Percentiles rank a stretch among this genome's conserved stretches.
These are phyloP conservation scores for Lactarius sp. DNA, from an alignment of 768 basidiomycete genomes.

Conservation along the genomic window DNA sequence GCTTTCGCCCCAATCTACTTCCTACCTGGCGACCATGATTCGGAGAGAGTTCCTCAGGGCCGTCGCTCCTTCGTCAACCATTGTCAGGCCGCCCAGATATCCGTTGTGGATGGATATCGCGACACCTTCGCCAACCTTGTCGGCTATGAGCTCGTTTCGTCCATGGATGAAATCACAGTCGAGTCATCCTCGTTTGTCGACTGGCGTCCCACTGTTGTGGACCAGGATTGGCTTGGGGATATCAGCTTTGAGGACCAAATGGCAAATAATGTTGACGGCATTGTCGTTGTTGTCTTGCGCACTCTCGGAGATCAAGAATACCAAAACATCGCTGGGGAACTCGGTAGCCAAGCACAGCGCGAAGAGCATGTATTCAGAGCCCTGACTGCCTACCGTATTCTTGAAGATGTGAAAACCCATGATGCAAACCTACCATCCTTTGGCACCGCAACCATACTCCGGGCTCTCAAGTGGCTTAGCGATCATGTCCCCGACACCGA, in stretches of 20 bases:
- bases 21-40: conserved; percentile 36
- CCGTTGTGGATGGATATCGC: conserved; percentile 45
- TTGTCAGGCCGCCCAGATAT: conserved; percentile 55
- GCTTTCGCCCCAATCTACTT: conserved; percentile 66
- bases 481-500: conserved; percentile 39
- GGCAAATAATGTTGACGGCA: conserved; percentile 46
- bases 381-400: conserved; percentile 49
- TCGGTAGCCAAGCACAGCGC: conserved; percentile 40
- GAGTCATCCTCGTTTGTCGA: conserved; percentile 3
- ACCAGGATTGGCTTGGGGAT: conserved; percentile 35
- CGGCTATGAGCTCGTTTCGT: conserved; percentile 52
- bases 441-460: conserved; percentile 44
- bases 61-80: conserved; percentile 51
- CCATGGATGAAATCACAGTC: conserved; percentile 35
- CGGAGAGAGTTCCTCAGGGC: conserved; percentile 35
- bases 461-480: conserved; percentile 57
- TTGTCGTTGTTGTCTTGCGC: conserved; percentile 55
- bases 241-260: conserved; percentile 37
- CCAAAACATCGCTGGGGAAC: conserved; percentile 45
- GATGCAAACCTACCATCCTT: conserved; percentile 63
- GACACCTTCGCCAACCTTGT: conserved; percentile 68
- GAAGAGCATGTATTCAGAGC: conserved; percentile 43
- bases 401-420: conserved; percentile 49
- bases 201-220: conserved; percentile 16
- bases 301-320: conserved; percentile 67